A percentile compares a stretch with the other conserved stretches of the same genome.
Conservation (phyloP, 2,329 filamentous ascomycete species). For the Alternaria infectoria region DNA sequence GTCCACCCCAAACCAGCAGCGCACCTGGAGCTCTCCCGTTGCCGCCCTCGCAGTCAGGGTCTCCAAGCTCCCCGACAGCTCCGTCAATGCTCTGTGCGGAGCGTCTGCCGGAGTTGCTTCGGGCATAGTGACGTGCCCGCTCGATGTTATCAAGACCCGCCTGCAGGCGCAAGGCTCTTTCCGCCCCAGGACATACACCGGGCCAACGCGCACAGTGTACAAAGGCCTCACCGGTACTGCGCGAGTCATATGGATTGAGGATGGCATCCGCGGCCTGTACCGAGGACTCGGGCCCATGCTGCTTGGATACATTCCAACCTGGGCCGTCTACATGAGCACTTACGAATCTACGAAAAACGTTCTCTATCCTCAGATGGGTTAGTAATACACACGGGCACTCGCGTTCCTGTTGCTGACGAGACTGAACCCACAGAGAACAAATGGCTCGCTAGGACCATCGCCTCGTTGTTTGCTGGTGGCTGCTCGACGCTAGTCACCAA, state of each 20-base stretch:
- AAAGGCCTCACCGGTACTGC: slow-evolving; percentile 87
- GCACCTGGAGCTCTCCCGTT: slow-evolving; percentile 29
- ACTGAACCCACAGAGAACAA: slow-evolving; percentile 63
- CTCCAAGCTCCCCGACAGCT: slow-evolving; percentile 59
- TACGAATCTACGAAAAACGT: slow-evolving; percentile 88
- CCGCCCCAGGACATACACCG: slow-evolving; percentile 57
- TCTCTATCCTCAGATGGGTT: slow-evolving; percentile 68
- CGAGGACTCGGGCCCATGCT: slow-evolving; percentile 93
- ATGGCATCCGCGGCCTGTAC: slow-evolving; percentile 90
- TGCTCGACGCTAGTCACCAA: slow-evolving; percentile 95
- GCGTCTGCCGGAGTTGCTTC: slow-evolving; percentile 90
- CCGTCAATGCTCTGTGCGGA: slow-evolving; percentile 82
- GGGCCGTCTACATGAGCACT: slow-evolving; percentile 97
- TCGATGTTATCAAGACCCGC: slow-evolving; percentile 99
- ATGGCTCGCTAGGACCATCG: slow-evolving; percentile 82
- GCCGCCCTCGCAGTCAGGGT: slow-evolving; percentile 49
- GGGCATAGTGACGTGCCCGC: slow-evolving; percentile 91
- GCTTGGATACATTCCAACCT: slow-evolving; percentile 93
- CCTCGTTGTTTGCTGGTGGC: slow-evolving; percentile 86
- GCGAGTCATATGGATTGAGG: slow-evolving; percentile 82
- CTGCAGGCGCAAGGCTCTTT: slow-evolving; percentile 94
- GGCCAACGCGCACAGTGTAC: slow-evolving; percentile 68
- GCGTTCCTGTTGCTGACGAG: slow-evolving; percentile 15
- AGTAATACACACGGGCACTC: slow-evolving; percentile 6
- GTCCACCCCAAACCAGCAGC: slow-evolving; percentile 20